Base-by-base conservation (phyloP, 495 filamentous ascomycete genomes). In the Hypomontagnella monticulosa region DNA sequence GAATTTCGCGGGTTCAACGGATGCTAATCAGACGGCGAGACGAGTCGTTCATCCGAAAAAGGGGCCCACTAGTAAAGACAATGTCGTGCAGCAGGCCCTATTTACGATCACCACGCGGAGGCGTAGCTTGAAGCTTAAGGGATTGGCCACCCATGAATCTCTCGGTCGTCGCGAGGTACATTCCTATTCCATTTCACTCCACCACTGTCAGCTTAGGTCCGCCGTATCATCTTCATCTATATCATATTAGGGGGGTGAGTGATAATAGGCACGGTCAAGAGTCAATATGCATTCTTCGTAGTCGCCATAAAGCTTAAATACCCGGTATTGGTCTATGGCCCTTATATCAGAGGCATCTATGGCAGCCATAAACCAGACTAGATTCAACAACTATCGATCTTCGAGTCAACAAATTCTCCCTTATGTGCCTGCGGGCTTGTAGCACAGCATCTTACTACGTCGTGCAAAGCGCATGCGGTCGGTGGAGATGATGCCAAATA, bases 401-500 rank as follows among this genome's bases (percentile, higher is more conserved):
- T 57, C 60, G 42, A 46, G 32, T 61, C 43, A 15, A 63, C 33
- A 43, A 54, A n/a, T 14, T 16, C 42, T 55, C 40, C 40, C 16
- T 49, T 60, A 61, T 67, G 61, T 61, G 56, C 48, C 60, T 58
- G 65, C 34, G 47, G 51, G 18, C 30, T 62, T 42, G 71, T 73
- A 55, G 69, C 64, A 73, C 69, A 53, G 42, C 69, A 71, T 61
- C 59, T 69, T 47, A 69, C 59, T 65, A 62, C 36, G 48, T 70
- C 62, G 55, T 43, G 46, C 41, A 48, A 61, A 66, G 61, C 57
- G 54, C 51, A 52, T 57, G 57, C 51, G 56, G 62, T 56, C 61
- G 61, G 41, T 54, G 57, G 57, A 40, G 41, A 55, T 47, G 52
- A 64, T 57, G 62, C 53, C 52, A 61, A 61, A 66, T 66, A 40